Evolutionary conservation across 1,284 basidiomycete genomes (phyloP).

Genomic region (Blastosporella zonata): DNA sequence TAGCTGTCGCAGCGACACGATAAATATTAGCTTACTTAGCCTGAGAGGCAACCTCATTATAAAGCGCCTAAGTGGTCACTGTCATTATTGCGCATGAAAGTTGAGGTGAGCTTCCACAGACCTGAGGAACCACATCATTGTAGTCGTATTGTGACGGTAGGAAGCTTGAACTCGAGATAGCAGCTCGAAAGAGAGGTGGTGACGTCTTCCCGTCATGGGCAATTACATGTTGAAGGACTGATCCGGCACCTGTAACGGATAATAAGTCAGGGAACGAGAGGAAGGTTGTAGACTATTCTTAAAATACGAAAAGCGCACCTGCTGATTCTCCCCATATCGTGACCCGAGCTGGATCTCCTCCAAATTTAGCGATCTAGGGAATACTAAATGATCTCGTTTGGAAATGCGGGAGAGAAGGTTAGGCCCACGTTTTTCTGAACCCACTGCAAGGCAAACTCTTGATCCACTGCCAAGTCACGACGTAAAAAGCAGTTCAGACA

Average conservation of each 20-base stretch:
- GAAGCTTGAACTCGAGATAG: conserved; percentile 31
- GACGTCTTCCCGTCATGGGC: conserved; percentile 33
- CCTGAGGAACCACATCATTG: conserved; percentile 29
- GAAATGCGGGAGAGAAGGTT: background rate
- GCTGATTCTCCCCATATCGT: conserved; percentile 36
- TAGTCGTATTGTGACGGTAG: conserved; percentile 33
- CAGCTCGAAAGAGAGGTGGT: conserved; percentile 29
- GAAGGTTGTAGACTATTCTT: background rate
- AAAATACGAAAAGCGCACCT: conserved; percentile 6
- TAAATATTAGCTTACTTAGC: conserved; percentile 10
- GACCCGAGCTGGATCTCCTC: conserved; percentile 29
- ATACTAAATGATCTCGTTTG: background rate
- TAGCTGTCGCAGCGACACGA: background rate
- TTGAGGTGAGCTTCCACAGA: conserved; percentile 7
- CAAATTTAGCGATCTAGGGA: conserved; percentile 27
- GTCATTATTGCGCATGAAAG: background rate
- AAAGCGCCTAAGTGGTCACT: conserved; percentile 12
- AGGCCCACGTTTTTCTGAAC: conserved; percentile 36
- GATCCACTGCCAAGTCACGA: conserved; percentile 31
- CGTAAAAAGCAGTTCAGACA: background rate
- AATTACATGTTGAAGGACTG: conserved; percentile 37
- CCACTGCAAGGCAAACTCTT: conserved; percentile 41
- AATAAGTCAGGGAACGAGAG: background rate
- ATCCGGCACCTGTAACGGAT: conserved; percentile 31
- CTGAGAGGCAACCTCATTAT: conserved; percentile 14